Conservation (phyloP, 345 rosid genomes). For the Erysimum cheiranthoides region DNA sequence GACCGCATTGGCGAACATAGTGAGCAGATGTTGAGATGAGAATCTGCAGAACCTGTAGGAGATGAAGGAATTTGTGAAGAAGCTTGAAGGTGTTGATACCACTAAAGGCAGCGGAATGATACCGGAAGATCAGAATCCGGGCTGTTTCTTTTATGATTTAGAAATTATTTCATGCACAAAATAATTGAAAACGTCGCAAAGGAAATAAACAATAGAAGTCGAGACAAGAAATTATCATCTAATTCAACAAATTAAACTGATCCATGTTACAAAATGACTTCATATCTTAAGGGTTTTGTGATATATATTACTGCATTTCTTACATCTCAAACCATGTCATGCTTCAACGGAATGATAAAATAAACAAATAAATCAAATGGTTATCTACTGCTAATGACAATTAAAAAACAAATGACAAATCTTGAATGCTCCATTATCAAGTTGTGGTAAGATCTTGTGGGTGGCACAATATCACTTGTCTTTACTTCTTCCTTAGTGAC, state of each 20-base stretch:
- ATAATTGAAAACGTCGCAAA: not conserved
- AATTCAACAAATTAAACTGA: not conserved
- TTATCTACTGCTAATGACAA: conserved; percentile 19
- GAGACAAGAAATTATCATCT: not conserved
- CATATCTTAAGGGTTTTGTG: not conserved
- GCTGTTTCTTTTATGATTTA: conserved; percentile 57
- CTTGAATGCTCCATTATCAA: conserved; percentile 13
- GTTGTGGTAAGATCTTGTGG: conserved; percentile 5
- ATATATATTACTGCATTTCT: not conserved
- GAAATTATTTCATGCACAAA: too few relatives aligned
- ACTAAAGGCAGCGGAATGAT: conserved; percentile 98
- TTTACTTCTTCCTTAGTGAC: conserved; percentile 7
- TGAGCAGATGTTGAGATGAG: conserved; percentile 87
- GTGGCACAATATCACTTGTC: conserved; percentile 22
- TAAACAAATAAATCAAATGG: conserved; percentile 7
- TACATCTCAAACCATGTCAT: conserved; percentile 13
- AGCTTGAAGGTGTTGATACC: conserved; percentile 83
- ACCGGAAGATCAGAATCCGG: conserved; percentile 66
- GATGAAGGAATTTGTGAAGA: conserved; percentile 79
- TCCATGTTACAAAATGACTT: not conserved
- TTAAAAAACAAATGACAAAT: not conserved
- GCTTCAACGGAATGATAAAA: not conserved
- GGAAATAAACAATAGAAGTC: not conserved
- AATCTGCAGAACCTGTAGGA: conserved; percentile 80
- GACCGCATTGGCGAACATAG: conserved; percentile 61